Conservation (phyloP, 495 filamentous ascomycete species). For the Saxispiralis lemnorum region DNA sequence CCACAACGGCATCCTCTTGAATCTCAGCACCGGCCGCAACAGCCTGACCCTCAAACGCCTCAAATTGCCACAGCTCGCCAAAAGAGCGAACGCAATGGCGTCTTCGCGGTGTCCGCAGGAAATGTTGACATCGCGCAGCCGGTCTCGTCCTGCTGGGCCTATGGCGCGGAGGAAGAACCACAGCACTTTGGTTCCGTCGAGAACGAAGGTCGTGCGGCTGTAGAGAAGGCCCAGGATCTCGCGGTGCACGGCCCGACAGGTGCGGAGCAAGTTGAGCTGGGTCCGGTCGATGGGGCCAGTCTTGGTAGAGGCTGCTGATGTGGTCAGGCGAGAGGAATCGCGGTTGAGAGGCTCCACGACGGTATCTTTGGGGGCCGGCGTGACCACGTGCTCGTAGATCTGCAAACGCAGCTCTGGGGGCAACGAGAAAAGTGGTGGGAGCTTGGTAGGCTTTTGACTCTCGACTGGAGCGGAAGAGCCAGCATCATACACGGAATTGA, state of each 20-base stretch:
- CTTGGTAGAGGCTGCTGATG: slow-evolving; percentile 2
- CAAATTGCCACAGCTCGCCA: slow-evolving; percentile 8
- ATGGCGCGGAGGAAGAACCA: slow-evolving; percentile 15
- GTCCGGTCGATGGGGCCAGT: slow-evolving; percentile 4
- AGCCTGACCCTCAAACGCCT: slow-evolving; percentile 3
- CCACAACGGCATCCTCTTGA: slow-evolving; percentile 7
- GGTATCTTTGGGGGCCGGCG: background rate
- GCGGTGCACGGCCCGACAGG: slow-evolving; percentile 6
- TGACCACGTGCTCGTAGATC: slow-evolving; percentile 9
- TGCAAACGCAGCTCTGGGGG: slow-evolving; percentile 11
- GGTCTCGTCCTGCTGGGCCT: slow-evolving; percentile 4
- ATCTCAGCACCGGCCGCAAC: background rate
- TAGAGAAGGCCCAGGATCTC: slow-evolving; percentile 11
- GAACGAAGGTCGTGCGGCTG: slow-evolving; percentile 3
- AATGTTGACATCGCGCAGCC: slow-evolving; percentile 3
- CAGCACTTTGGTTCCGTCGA: slow-evolving; percentile 8
- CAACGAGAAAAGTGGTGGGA: slow-evolving; percentile 5
- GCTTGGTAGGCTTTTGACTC: background rate
- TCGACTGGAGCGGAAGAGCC: background rate
- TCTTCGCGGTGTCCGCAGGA: slow-evolving; percentile 9
- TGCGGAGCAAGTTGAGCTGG: slow-evolving; percentile 10
- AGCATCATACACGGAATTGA: background rate
- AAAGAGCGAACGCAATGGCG: slow-evolving; percentile 11
- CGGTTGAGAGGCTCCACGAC: slow-evolving; percentile 7
- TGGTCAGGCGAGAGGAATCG: slow-evolving; percentile 8